A percentile compares a stretch with the other conserved stretches of the same genome.
Conservation (phyloP, 805 yeast genomes). For the Metschnikowia cerradonensis region DNA sequence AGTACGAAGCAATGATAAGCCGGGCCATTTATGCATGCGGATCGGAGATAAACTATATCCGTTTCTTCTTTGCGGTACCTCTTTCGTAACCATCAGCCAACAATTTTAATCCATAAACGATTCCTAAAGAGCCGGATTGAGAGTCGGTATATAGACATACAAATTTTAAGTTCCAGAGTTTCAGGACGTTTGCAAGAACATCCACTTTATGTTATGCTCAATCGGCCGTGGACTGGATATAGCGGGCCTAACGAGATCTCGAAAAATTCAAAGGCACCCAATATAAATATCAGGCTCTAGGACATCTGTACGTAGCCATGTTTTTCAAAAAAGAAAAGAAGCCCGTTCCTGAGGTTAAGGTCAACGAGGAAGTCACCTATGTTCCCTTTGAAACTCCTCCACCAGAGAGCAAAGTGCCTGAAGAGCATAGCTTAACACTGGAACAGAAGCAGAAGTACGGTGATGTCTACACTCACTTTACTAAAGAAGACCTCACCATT, state of each 20-base stretch:
- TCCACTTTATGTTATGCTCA: too few relatives aligned
- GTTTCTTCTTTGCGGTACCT: not conserved
- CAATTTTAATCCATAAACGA: too few relatives aligned
- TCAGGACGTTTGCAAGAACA: too few relatives aligned
- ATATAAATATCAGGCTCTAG: not conserved
- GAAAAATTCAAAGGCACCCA: not conserved
- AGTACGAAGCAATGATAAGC: not conserved
- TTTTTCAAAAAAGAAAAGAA: slow-evolving; percentile 15
- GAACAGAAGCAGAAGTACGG: slow-evolving; percentile 59
- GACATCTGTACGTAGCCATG: slow-evolving; percentile 3
- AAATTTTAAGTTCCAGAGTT: too few relatives aligned
- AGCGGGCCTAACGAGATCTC: too few relatives aligned
- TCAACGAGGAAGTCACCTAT: slow-evolving; percentile 17
- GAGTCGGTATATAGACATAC: too few relatives aligned
- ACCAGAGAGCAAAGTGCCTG: slow-evolving; percentile 43
- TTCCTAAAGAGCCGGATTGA: too few relatives aligned
- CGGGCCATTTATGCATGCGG: slow-evolving; percentile 1
- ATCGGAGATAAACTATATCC: slow-evolving; percentile 2
- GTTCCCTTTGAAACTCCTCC: slow-evolving; percentile 59
- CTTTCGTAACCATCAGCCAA: too few relatives aligned
- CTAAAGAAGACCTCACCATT: slow-evolving; percentile 45
- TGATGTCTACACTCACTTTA: slow-evolving; percentile 62
- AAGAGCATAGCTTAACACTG: slow-evolving; percentile 44
- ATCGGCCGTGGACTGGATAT: too few relatives aligned
- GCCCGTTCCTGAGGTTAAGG: slow-evolving; percentile 7